A percentile compares a stretch with the other conserved stretches of the same genome.
These are phyloP conservation scores for Russula compacta DNA, from an alignment of 768 basidiomycete species.

Conservation along the genomic window DNA sequence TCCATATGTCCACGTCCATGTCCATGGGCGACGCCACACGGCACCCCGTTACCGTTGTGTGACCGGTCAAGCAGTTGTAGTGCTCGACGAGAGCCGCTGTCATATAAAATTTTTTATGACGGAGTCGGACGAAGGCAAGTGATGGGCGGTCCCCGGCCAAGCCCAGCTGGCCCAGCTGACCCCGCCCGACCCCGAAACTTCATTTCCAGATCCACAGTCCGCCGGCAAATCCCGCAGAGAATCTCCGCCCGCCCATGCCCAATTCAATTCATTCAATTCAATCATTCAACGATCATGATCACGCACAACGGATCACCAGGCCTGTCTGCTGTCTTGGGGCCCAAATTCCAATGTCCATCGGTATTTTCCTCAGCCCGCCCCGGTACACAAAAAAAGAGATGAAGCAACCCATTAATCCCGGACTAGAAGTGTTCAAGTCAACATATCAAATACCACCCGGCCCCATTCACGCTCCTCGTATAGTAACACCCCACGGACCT, in stretches of 20 bases:
- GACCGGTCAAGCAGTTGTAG: neutral
- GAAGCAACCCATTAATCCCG: constrained; percentile 4
- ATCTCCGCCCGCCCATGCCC: neutral
- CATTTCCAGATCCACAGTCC: neutral
- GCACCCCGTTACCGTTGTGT: neutral
- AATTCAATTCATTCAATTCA: too few relatives aligned
- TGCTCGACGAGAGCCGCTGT: neutral
- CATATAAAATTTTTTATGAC: neutral
- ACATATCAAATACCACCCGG: constrained; percentile 54
- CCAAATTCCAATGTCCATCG: neutral
- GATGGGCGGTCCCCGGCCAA: too few relatives aligned
- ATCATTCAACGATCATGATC: too few relatives aligned
- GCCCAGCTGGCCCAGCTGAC: too few relatives aligned
- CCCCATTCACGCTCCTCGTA: constrained; percentile 77
- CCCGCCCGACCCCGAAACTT: too few relatives aligned
- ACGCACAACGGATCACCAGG: too few relatives aligned
- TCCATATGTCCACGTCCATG: neutral
- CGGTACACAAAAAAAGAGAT: neutral
- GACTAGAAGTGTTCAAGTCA: constrained; percentile 25
- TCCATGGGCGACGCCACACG: constrained; percentile 4
- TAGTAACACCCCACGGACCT: constrained; percentile 73
- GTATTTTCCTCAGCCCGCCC: neutral
- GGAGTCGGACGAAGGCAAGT: neutral
- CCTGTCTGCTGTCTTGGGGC: too few relatives aligned
- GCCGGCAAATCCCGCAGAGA: neutral